Conservation (phyloP, 2,329 filamentous ascomycete genomes). For the Didymella pinodella region DNA sequence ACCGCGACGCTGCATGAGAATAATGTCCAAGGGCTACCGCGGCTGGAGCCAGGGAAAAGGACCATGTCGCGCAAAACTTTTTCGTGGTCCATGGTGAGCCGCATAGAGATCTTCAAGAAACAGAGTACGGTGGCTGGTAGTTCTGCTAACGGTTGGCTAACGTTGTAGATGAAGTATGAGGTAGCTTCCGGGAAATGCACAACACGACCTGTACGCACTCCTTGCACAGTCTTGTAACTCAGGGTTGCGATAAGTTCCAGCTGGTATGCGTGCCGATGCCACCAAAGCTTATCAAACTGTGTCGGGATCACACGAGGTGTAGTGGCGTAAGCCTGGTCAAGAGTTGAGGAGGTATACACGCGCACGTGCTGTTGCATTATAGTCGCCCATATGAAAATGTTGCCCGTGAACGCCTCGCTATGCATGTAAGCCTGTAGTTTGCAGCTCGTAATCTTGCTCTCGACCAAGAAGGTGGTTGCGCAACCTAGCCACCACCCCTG, state of each 20-base stretch:
- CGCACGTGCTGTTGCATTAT: not conserved
- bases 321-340: not conserved
- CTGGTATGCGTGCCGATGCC: not conserved
- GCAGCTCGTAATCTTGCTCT: not conserved
- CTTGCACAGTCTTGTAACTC: not conserved
- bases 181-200: not conserved
- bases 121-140: slow-evolving; percentile 2
- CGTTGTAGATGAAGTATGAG: not conserved
- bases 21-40: not conserved
- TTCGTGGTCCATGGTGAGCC: not conserved
- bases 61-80: not conserved
- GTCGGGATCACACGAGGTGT: not conserved
- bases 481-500: slow-evolving; percentile 57
- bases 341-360: not conserved
- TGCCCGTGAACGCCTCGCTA: slow-evolving; percentile 12
- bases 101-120: not conserved
- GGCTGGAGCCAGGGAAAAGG: not conserved
- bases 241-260: not conserved
- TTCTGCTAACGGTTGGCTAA: not conserved
- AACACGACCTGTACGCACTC: not conserved
- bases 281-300: not conserved
- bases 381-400: not conserved
- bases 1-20: not conserved
- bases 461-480: not conserved
- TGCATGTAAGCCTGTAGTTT: not conserved